A percentile compares a stretch with the other conserved stretches of the same genome.
phyloP scores from a whole-genome alignment of 2,329 filamentous ascomycete species.

The Dactylellina cionopaga region DNA sequence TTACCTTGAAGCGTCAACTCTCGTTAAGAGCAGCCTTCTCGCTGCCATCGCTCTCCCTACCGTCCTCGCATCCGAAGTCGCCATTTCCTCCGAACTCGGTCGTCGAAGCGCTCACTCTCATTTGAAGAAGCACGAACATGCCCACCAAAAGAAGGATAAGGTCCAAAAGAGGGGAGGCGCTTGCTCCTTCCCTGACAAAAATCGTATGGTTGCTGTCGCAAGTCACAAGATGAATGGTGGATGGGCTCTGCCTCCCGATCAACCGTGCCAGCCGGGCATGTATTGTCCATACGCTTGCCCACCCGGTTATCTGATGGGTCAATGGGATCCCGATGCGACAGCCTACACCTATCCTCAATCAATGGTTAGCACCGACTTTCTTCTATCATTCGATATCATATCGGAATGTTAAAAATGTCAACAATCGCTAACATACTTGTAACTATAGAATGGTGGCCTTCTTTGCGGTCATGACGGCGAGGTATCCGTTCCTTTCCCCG shows the following conservation, averaged over 20 bases:
- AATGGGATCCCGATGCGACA: slow-evolving; percentile 77
- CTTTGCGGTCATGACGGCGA: slow-evolving; percentile 75
- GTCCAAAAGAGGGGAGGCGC: slow-evolving; percentile 66
- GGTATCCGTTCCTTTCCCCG: slow-evolving; percentile 74
- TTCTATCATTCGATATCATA: not conserved
- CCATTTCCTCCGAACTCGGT: slow-evolving; percentile 1
- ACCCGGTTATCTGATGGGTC: slow-evolving; percentile 77
- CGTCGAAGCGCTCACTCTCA: slow-evolving; percentile 43
- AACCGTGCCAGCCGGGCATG: slow-evolving; percentile 72
- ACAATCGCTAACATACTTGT: slow-evolving; percentile 47
- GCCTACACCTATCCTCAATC: slow-evolving; percentile 75
- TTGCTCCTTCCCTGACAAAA: slow-evolving; percentile 74
- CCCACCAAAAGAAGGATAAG: slow-evolving; percentile 40
- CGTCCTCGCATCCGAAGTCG: slow-evolving; percentile 43
- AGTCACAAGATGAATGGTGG: slow-evolving; percentile 73
- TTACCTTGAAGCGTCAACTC: slow-evolving; percentile 27
- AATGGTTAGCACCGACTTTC: slow-evolving; percentile 68
- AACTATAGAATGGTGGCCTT: slow-evolving; percentile 74
- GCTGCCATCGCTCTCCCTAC: slow-evolving; percentile 38
- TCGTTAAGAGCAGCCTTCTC: slow-evolving; percentile 36
- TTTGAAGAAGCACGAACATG: slow-evolving; percentile 53
- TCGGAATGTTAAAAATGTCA: not conserved
- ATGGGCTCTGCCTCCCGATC: slow-evolving; percentile 82
- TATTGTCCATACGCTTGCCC: slow-evolving; percentile 83
- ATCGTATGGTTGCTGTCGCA: slow-evolving; percentile 74